Percentiles rank a stretch among this genome's conserved stretches.
Evolutionary conservation across 305 asterid species (phyloP).

Genomic region (Fraxinus greggii): DNA sequence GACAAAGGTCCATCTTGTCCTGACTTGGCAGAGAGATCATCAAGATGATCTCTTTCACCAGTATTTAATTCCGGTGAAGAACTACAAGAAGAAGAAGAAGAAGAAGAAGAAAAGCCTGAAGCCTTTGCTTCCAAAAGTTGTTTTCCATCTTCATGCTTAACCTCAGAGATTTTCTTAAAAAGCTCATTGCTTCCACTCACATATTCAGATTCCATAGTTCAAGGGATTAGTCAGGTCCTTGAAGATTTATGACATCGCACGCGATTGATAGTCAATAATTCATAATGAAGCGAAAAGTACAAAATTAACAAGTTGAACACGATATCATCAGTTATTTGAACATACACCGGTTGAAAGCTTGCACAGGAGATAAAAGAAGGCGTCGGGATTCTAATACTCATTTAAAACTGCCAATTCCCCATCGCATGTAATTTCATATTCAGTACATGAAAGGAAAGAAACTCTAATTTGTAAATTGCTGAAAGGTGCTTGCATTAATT

Average conservation of each 20-base stretch:
- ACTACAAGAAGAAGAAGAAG: constrained; percentile 20
- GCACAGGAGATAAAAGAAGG: not conserved
- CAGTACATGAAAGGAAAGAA: not conserved
- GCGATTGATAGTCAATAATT: constrained; percentile 9
- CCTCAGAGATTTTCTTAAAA: constrained; percentile 24
- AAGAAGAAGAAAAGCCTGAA: constrained; percentile 30
- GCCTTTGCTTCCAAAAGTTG: constrained; percentile 23
- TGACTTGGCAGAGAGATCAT: constrained; percentile 20
- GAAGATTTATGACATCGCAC: constrained; percentile 7
- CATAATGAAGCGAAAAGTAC: not conserved
- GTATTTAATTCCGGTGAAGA: constrained; percentile 18
- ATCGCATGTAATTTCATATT: not conserved
- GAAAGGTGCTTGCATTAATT: not conserved
- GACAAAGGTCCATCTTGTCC: constrained; percentile 26
- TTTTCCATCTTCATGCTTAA: constrained; percentile 22
- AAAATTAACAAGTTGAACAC: not conserved
- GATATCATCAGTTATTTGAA: not conserved
- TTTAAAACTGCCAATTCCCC: not conserved
- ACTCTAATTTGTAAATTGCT: not conserved
- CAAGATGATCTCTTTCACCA: constrained; percentile 16
- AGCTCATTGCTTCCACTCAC: constrained; percentile 25
- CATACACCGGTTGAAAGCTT: not conserved
- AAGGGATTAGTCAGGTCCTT: constrained; percentile 1
- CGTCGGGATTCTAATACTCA: not conserved
- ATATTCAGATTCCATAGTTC: constrained; percentile 35